Evolutionary conservation across 306 rosid genomes (phyloP), one percentile per base, ranked within the genome.

Genomic region (Bauhinia variegata): DNA sequence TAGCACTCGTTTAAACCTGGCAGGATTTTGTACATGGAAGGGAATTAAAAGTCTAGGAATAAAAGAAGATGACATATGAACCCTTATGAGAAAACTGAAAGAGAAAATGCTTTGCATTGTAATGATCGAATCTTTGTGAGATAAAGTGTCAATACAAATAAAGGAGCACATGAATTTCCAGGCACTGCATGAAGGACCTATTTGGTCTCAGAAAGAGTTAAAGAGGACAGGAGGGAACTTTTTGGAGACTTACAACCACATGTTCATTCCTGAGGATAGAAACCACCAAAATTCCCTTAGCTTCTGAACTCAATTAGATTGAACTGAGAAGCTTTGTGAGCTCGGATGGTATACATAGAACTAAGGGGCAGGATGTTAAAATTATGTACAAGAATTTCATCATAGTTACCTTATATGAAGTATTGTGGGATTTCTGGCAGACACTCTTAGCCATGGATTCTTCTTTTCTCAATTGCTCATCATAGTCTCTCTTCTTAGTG

Each of bases 391-490:
- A 70, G 53, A 80, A 67, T 55, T 34, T 48, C 65, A 75, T 65
- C 64, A 32, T 23, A 74, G 70, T 50, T 75, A 91, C 97, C 97
- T 82, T 87, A 57, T 67, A 68, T 55, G 99, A 84, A 71, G 88
- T 48, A 37, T 89, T 74, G 79, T 84, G 72, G 60, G 95, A 85
- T 77, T 73, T 85, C 79, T 88, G 96, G 82, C 97, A 95, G 67
- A 95, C 99, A 82, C 88, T 91, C 72, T 63, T 86, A 43, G 92
- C 87, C 92, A 75, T 85, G 47, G 78, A 85, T 74, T 95, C 99
- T 85, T 95, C 89, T 88, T 86, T 95, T 71, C 89, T 84, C 78
- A 95, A 78, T 72, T 88, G 92, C 81, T 91, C 97, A 67, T 95
- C 99, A 80, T 95, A 95, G 71, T 95, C 97, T 80, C 81, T 79